Conservation (phyloP, 108 stramenopile species). For the Chaetoceros tenuissimus region DNA sequence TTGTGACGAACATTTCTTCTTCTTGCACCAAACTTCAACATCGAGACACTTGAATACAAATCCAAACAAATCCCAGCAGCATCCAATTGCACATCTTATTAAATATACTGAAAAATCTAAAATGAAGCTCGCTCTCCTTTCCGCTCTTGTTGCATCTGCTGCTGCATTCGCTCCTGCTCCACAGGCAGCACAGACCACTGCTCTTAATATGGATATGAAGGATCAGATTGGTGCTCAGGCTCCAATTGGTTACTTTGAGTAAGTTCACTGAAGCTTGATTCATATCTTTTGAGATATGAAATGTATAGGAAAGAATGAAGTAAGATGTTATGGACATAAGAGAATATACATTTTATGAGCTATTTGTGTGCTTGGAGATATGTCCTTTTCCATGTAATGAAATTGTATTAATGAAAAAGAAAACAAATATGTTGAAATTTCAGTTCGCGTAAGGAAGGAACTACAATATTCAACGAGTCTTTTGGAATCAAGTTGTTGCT, state of each 20-base stretch:
- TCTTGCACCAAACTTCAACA: no score
- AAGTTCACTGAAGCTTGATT: slow-evolving; percentile 4
- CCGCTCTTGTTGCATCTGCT: slow-evolving; percentile 61
- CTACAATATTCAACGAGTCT: neutral
- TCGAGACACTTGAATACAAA: no score
- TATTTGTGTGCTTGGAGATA: no score
- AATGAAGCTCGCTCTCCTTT: slow-evolving; percentile 64
- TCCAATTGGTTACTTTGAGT: slow-evolving; percentile 14
- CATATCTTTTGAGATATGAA: no score
- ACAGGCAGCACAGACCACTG: slow-evolving; percentile 22
- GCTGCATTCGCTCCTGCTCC: slow-evolving; percentile 68
- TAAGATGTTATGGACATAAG: no score
- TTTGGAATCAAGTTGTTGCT: no score
- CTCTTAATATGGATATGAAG: slow-evolving; percentile 29
- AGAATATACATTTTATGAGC: no score
- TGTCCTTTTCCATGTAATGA: neutral
- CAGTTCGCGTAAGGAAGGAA: neutral
- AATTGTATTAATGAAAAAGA: neutral
- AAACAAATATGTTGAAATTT: neutral
- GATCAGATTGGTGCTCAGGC: slow-evolving; percentile 26
- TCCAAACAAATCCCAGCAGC: no score
- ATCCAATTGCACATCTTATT: no score
- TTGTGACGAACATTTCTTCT: no score
- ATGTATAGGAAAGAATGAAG: neutral
- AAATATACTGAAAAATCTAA: no score